phyloP scores from a whole-genome alignment of 768 basidiomycete genomes.

The Multifurca ochricompacta region DNA sequence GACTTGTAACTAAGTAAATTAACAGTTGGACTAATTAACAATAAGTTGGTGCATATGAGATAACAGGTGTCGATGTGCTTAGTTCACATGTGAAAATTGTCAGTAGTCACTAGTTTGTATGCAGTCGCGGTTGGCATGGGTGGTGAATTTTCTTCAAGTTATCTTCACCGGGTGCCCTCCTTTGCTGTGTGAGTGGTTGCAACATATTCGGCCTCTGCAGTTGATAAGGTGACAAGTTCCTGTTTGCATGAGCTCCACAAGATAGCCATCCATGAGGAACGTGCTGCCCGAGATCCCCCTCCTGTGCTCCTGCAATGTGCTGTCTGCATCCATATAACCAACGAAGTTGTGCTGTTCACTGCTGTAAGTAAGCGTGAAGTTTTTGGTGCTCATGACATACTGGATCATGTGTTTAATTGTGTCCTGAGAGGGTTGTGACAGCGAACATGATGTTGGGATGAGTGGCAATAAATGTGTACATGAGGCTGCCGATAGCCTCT shows the following conservation, averaged over 20 bases:
- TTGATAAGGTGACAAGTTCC: no score
- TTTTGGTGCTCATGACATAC: no score
- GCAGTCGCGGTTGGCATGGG: background rate
- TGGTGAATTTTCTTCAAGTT: conserved; percentile 23
- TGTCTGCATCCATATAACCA: no score
- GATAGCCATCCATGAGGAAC: conserved; percentile 29
- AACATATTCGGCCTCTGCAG: conserved; percentile 41
- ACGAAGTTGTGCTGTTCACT: no score
- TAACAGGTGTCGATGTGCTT: conserved; percentile 3
- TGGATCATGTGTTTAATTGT: no score
- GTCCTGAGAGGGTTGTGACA: no score
- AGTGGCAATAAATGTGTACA: no score
- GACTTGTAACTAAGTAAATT: no score
- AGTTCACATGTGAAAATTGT: background rate
- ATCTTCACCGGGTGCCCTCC: conserved; percentile 32
- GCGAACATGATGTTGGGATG: no score
- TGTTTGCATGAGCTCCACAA: conserved; percentile 35
- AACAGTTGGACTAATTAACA: no score
- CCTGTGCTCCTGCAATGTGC: conserved; percentile 22
- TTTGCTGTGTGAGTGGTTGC: conserved; percentile 28
- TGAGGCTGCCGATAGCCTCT: background rate
- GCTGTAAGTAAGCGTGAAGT: no score
- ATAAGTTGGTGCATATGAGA: no score
- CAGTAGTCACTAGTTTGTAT: background rate
- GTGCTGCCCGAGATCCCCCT: conserved; percentile 28